Conservation (phyloP, 805 yeast genomes). For the Kluyveromyces lactis region DNA sequence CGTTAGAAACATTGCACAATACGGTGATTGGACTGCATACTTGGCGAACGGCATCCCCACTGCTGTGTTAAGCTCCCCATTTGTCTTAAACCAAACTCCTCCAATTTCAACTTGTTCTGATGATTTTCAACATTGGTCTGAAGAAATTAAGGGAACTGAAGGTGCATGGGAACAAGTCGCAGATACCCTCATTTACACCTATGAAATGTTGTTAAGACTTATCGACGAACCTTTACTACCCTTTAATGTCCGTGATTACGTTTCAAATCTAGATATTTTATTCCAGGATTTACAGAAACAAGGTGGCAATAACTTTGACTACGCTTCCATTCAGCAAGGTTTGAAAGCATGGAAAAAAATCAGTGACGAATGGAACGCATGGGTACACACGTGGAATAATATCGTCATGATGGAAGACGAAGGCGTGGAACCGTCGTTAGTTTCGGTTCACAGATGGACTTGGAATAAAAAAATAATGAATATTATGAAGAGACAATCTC, state of each 20-base stretch:
- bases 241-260: conserved; percentile 44
- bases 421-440: conserved; percentile 64
- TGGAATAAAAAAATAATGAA: conserved; percentile 65
- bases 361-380: conserved; percentile 42
- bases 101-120: conserved; percentile 63
- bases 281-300: conserved; percentile 35
- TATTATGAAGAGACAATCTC: conserved; percentile 47
- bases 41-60: conserved; percentile 47
- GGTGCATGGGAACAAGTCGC: conserved; percentile 43
- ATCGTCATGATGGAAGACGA: conserved; percentile 38
- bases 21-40: conserved; percentile 65
- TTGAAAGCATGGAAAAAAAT: conserved; percentile 34
- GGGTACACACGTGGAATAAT: conserved; percentile 58
- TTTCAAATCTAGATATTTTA: conserved; percentile 36
- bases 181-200: conserved; percentile 47
- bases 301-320: conserved; percentile 20
- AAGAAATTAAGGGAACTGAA: conserved; percentile 40
- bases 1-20: conserved; percentile 29
- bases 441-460: conserved; percentile 66
- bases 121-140: conserved; percentile 45
- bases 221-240: conserved; percentile 75
- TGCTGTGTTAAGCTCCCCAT: conserved; percentile 18
- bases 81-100: conserved; percentile 31
- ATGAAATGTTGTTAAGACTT: conserved; percentile 46
- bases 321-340: conserved; percentile 23